Evolutionary conservation across 2,329 filamentous ascomycete species (phyloP), one percentile per base, ranked within the genome.

Genomic region (Colletotrichum camelliae): DNA sequence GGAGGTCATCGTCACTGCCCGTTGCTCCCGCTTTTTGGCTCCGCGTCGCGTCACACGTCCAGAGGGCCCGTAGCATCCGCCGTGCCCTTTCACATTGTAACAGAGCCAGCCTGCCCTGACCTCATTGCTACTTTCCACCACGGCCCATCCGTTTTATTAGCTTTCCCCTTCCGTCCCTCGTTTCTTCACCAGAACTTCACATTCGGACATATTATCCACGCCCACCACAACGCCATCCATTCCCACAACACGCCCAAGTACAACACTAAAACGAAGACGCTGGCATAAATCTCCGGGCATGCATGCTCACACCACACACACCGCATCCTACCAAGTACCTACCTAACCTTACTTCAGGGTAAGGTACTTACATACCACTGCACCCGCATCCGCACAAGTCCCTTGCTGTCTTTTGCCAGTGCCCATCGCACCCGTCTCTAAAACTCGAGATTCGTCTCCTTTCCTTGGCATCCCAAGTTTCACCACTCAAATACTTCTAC

Each of bases 391-490:
- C 52, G 29, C 71, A 35, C 43, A 39, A 69, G 18, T 70, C 18
- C 69, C 62, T 64, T 72, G 39, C 52, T 55, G 64, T 52, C n/a
- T 52, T 21, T 52, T 21, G 43, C 43, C 43, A 48, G 21, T 48
- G n/a, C 43, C 12, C 31, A 43, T 39, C 13, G 33, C 29, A 29
- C 35, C 55, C 48, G 18, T 13, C 73, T 68, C 58, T 65, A 27
- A 68, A 69, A 74, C 70, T 58, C 21, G 65, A 74, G 48, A 68
- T 39, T 71, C 60, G 55, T 62, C 66, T 67, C 48, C 74, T 68
- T 76, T 65, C 62, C 71, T 75, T 75, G 74, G 74, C 74, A 67
- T 67, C 61, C 39, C 52, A 21, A 57, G 65, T 75, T 75, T 61
- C 60, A 67, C 37, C 67, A 55, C 31, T 64, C 31, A 64, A 27